Evolutionary conservation across 768 basidiomycete genomes (phyloP).

Genomic region (Suillus lakei): DNA sequence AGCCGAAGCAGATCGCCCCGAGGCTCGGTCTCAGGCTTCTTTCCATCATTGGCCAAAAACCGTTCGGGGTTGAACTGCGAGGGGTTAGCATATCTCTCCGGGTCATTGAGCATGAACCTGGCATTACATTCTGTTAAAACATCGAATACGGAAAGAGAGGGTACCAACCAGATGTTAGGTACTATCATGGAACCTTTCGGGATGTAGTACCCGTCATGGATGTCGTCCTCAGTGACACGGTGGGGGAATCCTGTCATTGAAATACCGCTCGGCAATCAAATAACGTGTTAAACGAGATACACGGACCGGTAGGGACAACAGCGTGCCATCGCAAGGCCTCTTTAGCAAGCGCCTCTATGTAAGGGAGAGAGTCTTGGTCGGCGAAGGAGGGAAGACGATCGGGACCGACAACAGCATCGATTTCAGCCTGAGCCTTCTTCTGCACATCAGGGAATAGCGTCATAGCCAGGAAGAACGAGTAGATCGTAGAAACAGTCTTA

Average conservation of each 20-base stretch:
- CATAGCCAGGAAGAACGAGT: slow-evolving; percentile 3
- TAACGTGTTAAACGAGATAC: slow-evolving; percentile 38
- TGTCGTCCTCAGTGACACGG: slow-evolving; percentile 60
- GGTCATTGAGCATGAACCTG: slow-evolving; percentile 39
- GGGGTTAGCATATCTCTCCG: slow-evolving; percentile 53
- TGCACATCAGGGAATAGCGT: slow-evolving; percentile 44
- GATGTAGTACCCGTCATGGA: slow-evolving; percentile 65
- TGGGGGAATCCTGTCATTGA: slow-evolving; percentile 42
- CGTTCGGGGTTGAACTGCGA: slow-evolving; percentile 63
- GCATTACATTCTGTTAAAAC: neutral
- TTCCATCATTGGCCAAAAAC: slow-evolving; percentile 46
- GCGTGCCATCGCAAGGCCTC: slow-evolving; percentile 55
- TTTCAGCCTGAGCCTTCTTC: slow-evolving; percentile 65
- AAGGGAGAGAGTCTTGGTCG: slow-evolving; percentile 63
- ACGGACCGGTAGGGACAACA: slow-evolving; percentile 43
- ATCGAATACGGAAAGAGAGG: slow-evolving; percentile 15
- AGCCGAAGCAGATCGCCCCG: slow-evolving; percentile 69
- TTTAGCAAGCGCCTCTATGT: slow-evolving; percentile 61
- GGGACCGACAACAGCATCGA: slow-evolving; percentile 61
- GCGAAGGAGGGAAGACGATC: slow-evolving; percentile 64
- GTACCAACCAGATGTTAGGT: slow-evolving; percentile 26
- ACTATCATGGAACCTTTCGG: slow-evolving; percentile 47
- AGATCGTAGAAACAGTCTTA: slow-evolving; percentile 16
- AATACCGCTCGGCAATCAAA: slow-evolving; percentile 37
- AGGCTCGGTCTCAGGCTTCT: slow-evolving; percentile 56